phyloP scores from a whole-genome alignment of 345 rosid genomes.

The Moricandia arvensis region DNA sequence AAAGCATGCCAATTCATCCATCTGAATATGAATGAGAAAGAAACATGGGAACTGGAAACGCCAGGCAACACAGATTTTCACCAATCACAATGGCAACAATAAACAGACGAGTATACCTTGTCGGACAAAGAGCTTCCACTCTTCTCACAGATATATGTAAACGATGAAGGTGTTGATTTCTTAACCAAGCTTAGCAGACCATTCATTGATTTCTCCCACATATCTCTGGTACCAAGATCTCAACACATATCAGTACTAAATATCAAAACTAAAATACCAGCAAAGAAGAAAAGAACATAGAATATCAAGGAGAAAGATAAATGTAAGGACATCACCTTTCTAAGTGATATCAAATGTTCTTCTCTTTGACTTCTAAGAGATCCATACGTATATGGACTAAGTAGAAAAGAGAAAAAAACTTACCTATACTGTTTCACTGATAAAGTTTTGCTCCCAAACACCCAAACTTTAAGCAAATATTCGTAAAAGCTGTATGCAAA shows the following conservation, averaged over 20 bases:
- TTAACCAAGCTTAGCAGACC: slow-evolving; percentile 77
- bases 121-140: slow-evolving; percentile 57
- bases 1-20: slow-evolving; percentile 99
- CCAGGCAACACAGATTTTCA: neutral
- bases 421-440: slow-evolving; percentile 52
- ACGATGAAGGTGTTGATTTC: slow-evolving; percentile 81
- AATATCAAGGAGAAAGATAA: too few species aligned
- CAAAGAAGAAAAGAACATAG: neutral
- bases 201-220: slow-evolving; percentile 99
- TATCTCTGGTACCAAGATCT: slow-evolving; percentile 35
- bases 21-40: slow-evolving; percentile 46
- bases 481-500: slow-evolving; percentile 83
- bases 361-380: neutral
- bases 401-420: neutral
- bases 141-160: slow-evolving; percentile 90
- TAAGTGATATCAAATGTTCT: neutral
- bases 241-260: neutral
- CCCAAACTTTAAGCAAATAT: slow-evolving; percentile 96
- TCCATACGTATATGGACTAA: neutral
- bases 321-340: neutral
- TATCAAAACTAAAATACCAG: neutral
- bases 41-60: neutral
- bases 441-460: slow-evolving; percentile 85
- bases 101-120: slow-evolving; percentile 51
- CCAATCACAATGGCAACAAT: neutral